Conservation (phyloP, 768 basidiomycete genomes). For the Termitomyces sp. region DNA sequence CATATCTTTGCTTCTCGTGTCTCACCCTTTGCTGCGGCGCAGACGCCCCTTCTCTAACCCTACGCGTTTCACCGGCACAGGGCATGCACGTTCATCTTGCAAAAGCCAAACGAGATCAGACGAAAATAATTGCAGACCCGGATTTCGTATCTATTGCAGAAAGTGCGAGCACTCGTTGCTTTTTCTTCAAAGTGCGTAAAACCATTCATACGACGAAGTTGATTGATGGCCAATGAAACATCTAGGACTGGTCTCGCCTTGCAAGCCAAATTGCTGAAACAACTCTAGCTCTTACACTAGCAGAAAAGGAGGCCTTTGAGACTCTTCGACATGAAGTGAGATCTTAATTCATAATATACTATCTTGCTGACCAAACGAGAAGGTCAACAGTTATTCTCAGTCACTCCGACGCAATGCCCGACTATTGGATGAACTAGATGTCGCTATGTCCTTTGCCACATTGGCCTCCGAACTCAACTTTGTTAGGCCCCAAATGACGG, state of each 20-base stretch:
- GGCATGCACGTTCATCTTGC: constrained; percentile 78
- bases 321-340: constrained; percentile 63
- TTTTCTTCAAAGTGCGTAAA: constrained; percentile 57
- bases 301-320: constrained; percentile 76
- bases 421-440: constrained; percentile 85
- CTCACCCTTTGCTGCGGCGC: constrained; percentile 1
- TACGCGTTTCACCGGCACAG: constrained; percentile 64
- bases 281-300: constrained; percentile 45
- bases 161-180: constrained; percentile 64
- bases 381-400: constrained; percentile 63
- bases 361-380: neutral
- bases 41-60: constrained; percentile 74
- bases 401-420: constrained; percentile 72
- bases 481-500: constrained; percentile 64
- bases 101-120: constrained; percentile 61
- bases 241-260: constrained; percentile 72
- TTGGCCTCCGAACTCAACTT: constrained; percentile 79
- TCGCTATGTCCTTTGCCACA: constrained; percentile 76
- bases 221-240: neutral
- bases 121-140: constrained; percentile 42
- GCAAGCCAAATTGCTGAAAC: constrained; percentile 67
- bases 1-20: neutral
- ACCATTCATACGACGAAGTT: neutral
- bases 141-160: constrained; percentile 61
- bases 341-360: constrained; percentile 5